Evolutionary conservation across 2,329 filamentous ascomycete genomes (phyloP).

Genomic region (Aulographum hederae): DNA sequence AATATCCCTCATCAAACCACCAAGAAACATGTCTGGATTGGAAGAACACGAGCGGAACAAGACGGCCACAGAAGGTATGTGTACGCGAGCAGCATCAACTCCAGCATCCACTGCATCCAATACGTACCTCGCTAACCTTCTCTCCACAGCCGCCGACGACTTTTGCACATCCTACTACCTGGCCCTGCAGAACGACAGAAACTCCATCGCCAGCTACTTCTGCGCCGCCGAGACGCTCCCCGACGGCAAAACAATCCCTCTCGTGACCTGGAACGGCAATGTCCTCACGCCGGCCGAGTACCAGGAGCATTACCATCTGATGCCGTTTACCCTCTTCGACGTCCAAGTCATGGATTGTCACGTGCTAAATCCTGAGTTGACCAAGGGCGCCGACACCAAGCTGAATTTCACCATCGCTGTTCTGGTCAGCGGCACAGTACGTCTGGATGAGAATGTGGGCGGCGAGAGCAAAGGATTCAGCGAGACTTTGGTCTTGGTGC

Average conservation of each 20-base stretch:
- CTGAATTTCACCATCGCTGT: conserved; percentile 51
- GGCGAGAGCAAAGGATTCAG: conserved; percentile 52
- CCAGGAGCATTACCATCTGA: conserved; percentile 49
- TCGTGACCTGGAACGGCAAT: conserved; percentile 68
- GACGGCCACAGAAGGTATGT: too few species aligned
- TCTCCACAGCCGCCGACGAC: conserved; percentile 42
- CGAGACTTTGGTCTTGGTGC: conserved; percentile 66
- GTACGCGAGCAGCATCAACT: too few species aligned
- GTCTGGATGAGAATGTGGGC: conserved; percentile 41
- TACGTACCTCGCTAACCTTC: too few species aligned
- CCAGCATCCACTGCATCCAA: neutral
- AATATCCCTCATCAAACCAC: too few species aligned
- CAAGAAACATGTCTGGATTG: too few species aligned
- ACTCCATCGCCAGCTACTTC: conserved; percentile 51
- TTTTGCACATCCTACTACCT: conserved; percentile 63
- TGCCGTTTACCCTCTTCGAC: conserved; percentile 48
- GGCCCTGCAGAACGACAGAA: conserved; percentile 43
- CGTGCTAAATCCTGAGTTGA: conserved; percentile 50
- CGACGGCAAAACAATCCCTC: conserved; percentile 33
- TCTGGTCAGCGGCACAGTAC: conserved; percentile 54
- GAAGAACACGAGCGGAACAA: too few species aligned
- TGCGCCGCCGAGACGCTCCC: conserved; percentile 37
- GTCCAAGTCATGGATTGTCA: conserved; percentile 62
- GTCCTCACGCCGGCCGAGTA: conserved; percentile 43
- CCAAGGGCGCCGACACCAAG: conserved; percentile 20